Evolutionary conservation across 208 protist genomes (phyloP).

Genomic region (Trypanosoma avium): DNA sequence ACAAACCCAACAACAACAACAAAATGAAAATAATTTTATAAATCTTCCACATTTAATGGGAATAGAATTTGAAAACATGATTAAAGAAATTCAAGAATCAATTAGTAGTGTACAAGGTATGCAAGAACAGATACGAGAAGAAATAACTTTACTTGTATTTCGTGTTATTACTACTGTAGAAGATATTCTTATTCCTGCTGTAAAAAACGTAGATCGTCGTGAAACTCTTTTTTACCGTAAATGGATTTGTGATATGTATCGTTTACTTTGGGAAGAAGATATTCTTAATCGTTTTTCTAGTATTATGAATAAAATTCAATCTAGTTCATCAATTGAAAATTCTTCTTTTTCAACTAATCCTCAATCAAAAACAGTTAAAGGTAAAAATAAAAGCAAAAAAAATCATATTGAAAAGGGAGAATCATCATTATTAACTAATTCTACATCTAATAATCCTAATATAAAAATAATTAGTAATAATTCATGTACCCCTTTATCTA

Average conservation of each 20-base stretch:
- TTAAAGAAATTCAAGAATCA: constrained; percentile 25
- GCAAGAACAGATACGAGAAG: constrained; percentile 61
- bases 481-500: neutral
- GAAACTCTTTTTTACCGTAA: constrained; percentile 76
- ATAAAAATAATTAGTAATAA: too few relatives aligned
- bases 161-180: constrained; percentile 71
- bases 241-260: constrained; percentile 83
- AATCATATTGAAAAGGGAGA: too few relatives aligned
- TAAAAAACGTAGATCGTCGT: constrained; percentile 52
- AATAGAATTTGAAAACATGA: constrained; percentile 32
- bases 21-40: neutral
- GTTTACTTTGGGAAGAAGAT: constrained; percentile 57
- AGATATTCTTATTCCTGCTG: constrained; percentile 79
- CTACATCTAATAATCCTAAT: too few relatives aligned
- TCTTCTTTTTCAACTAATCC: too few relatives aligned
- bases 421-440: too few relatives aligned
- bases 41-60: constrained; percentile 27
- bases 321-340: constrained; percentile 9
- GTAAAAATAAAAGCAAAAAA: too few relatives aligned
- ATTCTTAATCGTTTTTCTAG: constrained; percentile 60
- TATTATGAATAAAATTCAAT: constrained; percentile 18
- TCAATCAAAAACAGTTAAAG: too few relatives aligned
- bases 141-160: constrained; percentile 75
- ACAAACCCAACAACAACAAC: neutral
- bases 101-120: constrained; percentile 25